These are phyloP conservation scores for Pseudogymnoascus sp. DNA, from an alignment of 2,329 filamentous ascomycete genomes.

Conservation along the genomic window DNA sequence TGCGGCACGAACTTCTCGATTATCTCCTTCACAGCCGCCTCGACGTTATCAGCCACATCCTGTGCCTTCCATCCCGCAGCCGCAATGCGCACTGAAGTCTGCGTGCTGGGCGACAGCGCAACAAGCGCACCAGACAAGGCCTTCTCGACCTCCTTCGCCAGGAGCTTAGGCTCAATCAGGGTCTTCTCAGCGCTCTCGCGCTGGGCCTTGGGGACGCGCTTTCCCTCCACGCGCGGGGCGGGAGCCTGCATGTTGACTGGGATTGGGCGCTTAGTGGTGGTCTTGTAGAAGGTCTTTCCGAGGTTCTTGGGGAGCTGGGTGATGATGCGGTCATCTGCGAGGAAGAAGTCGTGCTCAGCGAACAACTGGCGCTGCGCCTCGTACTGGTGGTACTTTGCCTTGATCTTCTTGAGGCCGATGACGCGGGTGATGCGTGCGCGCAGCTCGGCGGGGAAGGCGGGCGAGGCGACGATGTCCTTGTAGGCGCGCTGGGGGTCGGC, in stretches of 20 bases:
- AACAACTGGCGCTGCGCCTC: conserved; percentile 78
- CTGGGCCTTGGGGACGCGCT: conserved; percentile 50
- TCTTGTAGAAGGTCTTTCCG: conserved; percentile 89
- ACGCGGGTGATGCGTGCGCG: conserved; percentile 63
- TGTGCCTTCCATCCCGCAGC: conserved; percentile 64
- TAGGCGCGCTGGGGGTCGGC: conserved; percentile 74
- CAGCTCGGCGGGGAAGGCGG: conserved; percentile 60
- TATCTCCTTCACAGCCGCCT: conserved; percentile 58
- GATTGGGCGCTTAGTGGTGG: conserved; percentile 73
- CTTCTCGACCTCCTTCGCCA: conserved; percentile 74
- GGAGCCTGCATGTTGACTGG: conserved; percentile 63
- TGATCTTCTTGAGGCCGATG: conserved; percentile 76
- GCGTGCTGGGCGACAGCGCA: conserved; percentile 67
- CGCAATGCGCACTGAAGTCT: conserved; percentile 72
- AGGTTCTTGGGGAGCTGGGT: conserved; percentile 65
- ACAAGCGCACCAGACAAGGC: conserved; percentile 71
- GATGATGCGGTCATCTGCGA: conserved; percentile 82
- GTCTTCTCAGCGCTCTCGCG: conserved; percentile 30
- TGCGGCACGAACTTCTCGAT: conserved; percentile 74
- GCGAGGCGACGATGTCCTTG: conserved; percentile 76
- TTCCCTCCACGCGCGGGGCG: conserved; percentile 51
- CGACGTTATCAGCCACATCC: conserved; percentile 72
- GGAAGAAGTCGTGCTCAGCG: conserved; percentile 82
- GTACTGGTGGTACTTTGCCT: conserved; percentile 81
- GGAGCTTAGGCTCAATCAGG: conserved; percentile 37